Percentiles rank a stretch among this genome's conserved stretches.
phyloP scores from a whole-genome alignment of 495 filamentous ascomycete species.

The Viridothelium virens region DNA sequence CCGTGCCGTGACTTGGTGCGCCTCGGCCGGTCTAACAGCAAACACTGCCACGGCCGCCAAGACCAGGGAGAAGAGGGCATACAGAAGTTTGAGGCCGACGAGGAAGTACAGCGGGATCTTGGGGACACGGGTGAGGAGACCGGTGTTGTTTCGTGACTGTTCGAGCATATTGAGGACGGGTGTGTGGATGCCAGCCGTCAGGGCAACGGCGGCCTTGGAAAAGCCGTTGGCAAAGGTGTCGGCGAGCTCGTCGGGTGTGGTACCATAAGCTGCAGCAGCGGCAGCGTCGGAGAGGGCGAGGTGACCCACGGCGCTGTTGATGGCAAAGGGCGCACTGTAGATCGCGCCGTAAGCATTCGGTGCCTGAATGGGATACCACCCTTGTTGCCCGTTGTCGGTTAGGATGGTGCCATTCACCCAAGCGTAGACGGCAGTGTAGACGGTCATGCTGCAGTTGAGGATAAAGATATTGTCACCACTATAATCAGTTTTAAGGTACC shows the following conservation, averaged over 20 bases:
- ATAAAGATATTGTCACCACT: constrained; percentile 19
- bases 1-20: constrained; percentile 17
- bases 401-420: constrained; percentile 22
- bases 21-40: neutral
- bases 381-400: constrained; percentile 4
- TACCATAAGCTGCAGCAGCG: constrained; percentile 13
- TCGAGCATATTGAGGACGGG: constrained; percentile 15
- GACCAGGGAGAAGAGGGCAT: constrained; percentile 14
- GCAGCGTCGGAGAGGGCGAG: constrained; percentile 16
- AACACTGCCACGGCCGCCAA: constrained; percentile 11
- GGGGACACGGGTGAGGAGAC: constrained; percentile 23
- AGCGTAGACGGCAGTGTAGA: constrained; percentile 20
- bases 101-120: constrained; percentile 24
- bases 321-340: constrained; percentile 10
- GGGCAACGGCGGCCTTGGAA: constrained; percentile 17
- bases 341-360: constrained; percentile 14
- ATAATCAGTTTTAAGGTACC: neutral
- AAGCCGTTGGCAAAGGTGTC: constrained; percentile 16
- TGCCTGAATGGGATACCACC: constrained; percentile 15
- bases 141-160: constrained; percentile 11
- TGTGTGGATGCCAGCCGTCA: constrained; percentile 16
- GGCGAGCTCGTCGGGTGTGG: constrained; percentile 17
- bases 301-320: constrained; percentile 10
- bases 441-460: constrained; percentile 21
- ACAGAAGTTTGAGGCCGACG: constrained; percentile 21